Base-by-base conservation (phyloP, 1,139 yeast genomes). In the Yamadazyma epiphylla region DNA sequence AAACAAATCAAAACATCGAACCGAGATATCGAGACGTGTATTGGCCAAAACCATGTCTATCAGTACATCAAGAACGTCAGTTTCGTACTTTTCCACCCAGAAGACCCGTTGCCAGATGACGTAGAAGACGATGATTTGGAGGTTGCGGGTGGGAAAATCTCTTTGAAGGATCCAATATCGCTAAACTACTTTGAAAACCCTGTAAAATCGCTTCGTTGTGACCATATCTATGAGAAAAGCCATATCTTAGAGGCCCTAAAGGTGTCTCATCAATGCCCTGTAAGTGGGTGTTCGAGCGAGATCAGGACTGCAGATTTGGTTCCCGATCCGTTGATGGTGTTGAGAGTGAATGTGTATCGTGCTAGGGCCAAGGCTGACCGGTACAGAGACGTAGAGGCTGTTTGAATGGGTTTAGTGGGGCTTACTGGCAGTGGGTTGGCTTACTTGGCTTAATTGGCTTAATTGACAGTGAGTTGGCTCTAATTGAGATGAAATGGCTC, bases 61-160 rank as follows among this genome's bases (percentile, higher is more conserved):
- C 52, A 48, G 23, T 53, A 45, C 22, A 33, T 64, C 19, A 52
- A 48, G 27, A 55, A 50, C 32, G 47, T 56, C 5, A 30, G 49
- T 6, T 59, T 59, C 27, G 53, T 67, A 1, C 32, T 64, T 4
- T 41, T 52, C 15, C 46, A 65, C 31, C 74, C 74, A 0, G 66
- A 61, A 33, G 64, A 61, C 24, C 68, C 70, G 4, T 49, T 68
- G 13, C 71, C 72, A 0, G 72, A 60, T 15, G 58, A 52, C 3
- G 62, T 49, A 4, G 55, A 47, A 8, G 74, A 60, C 12, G 81
- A 75, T 6, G 81, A 74, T 9, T 35, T 81, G 24, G 72, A 67
- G 25, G 69, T 81, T 4, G 74, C 74, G 3, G 94, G 91, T 30
- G 91, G 91, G 22, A 73, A 61, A 30, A 61, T 83, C 13, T 75